A percentile compares a stretch with the other conserved stretches of the same genome.
Conservation (phyloP, 2,329 filamentous ascomycete genomes). For the Aspergillus glaucus region DNA sequence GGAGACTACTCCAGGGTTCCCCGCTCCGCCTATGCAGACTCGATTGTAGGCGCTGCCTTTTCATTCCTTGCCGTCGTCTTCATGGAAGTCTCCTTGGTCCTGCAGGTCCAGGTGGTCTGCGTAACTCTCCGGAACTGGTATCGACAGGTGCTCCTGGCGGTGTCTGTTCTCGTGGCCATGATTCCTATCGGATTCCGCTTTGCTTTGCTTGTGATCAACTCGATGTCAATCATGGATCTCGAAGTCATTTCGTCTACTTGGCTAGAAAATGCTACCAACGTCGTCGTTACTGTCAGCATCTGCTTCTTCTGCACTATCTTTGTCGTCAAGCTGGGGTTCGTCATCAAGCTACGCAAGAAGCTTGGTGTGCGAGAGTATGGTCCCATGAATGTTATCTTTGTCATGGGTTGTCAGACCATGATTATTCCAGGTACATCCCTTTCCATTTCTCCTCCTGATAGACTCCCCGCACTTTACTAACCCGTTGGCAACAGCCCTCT, state of each 20-base stretch:
- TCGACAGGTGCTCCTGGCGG: constrained; percentile 40
- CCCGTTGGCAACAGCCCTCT: constrained; percentile 46
- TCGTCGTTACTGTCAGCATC: constrained; percentile 51
- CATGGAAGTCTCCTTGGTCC: constrained; percentile 54
- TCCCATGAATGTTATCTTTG: constrained; percentile 60
- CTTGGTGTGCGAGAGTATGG: constrained; percentile 57
- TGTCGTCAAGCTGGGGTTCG: constrained; percentile 53
- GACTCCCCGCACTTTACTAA: constrained; percentile 6
- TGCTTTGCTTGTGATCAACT: constrained; percentile 46
- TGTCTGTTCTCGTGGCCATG: constrained; percentile 46
- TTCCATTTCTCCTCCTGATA: background rate
- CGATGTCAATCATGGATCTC: constrained; percentile 31
- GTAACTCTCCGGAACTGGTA: constrained; percentile 42
- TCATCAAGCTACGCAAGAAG: constrained; percentile 49
- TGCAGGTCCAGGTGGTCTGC: constrained; percentile 60
- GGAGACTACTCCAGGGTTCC: constrained; percentile 50
- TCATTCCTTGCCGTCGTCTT: constrained; percentile 49
- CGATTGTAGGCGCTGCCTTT: constrained; percentile 45
- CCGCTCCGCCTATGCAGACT: constrained; percentile 38
- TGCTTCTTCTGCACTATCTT: constrained; percentile 60
- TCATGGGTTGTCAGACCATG: constrained; percentile 63
- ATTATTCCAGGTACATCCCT: constrained; percentile 51
- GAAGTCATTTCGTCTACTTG: constrained; percentile 27
- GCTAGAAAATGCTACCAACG: constrained; percentile 43
- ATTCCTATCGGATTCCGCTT: constrained; percentile 50